A percentile compares a stretch with the other conserved stretches of the same genome.
These are phyloP conservation scores for Pseudocercospora cruenta DNA, from an alignment of 2,329 filamentous ascomycete species.

Conservation along the genomic window DNA sequence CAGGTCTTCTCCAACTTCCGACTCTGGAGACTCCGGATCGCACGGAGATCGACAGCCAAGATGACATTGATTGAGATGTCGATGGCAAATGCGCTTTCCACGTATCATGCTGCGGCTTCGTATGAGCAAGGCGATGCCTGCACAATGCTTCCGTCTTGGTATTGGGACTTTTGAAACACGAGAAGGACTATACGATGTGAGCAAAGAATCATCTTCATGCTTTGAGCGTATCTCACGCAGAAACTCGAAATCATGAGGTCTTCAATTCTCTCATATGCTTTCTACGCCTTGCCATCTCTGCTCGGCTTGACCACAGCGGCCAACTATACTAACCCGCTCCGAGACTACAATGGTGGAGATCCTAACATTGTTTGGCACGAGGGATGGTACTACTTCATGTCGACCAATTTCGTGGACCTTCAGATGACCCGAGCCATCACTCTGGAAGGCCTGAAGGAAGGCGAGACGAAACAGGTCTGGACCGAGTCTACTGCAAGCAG, in stretches of 20 bases:
- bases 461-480: slow-evolving; percentile 56
- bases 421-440: slow-evolving; percentile 59
- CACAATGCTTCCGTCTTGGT: slow-evolving; percentile 5
- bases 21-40: neutral
- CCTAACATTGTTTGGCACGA: slow-evolving; percentile 57
- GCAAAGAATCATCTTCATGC: neutral
- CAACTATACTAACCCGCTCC: slow-evolving; percentile 58
- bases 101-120: neutral
- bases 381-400: slow-evolving; percentile 62
- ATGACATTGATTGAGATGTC: neutral
- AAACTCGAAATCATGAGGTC: slow-evolving; percentile 4
- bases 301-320: slow-evolving; percentile 5
- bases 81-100: neutral
- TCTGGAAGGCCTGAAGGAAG: slow-evolving; percentile 59
- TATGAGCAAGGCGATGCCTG: slow-evolving; percentile 6
- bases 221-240: too few species aligned
- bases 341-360: slow-evolving; percentile 55
- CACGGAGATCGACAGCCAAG: slow-evolving; percentile 4
- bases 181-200: neutral
- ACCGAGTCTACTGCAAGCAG: slow-evolving; percentile 50
- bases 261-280: neutral
- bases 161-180: neutral
- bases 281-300: neutral
- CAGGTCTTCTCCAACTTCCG: neutral
- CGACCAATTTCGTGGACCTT: slow-evolving; percentile 60